Evolutionary conservation across 768 basidiomycete genomes (phyloP).

Genomic region (Leccinum incarnatum): DNA sequence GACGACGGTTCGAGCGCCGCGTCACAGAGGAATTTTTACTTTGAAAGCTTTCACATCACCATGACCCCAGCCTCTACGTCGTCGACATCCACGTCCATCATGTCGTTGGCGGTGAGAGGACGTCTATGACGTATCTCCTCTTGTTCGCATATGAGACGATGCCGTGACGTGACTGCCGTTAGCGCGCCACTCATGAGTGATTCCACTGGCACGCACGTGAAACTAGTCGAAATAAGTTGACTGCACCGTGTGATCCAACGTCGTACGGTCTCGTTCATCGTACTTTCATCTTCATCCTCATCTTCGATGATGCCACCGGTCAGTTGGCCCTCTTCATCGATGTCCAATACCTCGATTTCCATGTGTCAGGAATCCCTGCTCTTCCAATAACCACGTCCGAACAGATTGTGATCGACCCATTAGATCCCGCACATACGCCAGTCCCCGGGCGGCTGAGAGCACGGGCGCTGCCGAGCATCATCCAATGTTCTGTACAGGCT

Average conservation of each 20-base stretch:
- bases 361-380: constrained; percentile 56
- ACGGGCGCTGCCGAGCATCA: constrained; percentile 66
- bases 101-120: constrained; percentile 60
- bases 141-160: constrained; percentile 57
- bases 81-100: constrained; percentile 69
- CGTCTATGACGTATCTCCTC: constrained; percentile 65
- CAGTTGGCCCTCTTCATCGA: constrained; percentile 51
- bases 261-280: constrained; percentile 55
- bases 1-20: constrained; percentile 26
- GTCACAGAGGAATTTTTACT: constrained; percentile 41
- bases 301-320: constrained; percentile 84
- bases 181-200: constrained; percentile 55
- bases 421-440: constrained; percentile 93
- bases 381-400: constrained; percentile 94
- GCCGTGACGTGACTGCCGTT: constrained; percentile 36
- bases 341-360: constrained; percentile 80
- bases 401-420: constrained; percentile 88
- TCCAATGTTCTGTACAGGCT: constrained; percentile 43
- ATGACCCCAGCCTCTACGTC: constrained; percentile 45
- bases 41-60: constrained; percentile 78
- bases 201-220: constrained; percentile 51
- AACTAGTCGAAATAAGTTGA: constrained; percentile 45
- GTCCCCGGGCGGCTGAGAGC: constrained; percentile 80
- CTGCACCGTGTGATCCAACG: constrained; percentile 61
- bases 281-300: constrained; percentile 51